Percentiles rank a stretch among this genome's conserved stretches.
Evolutionary conservation across 2,329 filamentous ascomycete species (phyloP).

Genomic region (Biscogniauxia marginata): DNA sequence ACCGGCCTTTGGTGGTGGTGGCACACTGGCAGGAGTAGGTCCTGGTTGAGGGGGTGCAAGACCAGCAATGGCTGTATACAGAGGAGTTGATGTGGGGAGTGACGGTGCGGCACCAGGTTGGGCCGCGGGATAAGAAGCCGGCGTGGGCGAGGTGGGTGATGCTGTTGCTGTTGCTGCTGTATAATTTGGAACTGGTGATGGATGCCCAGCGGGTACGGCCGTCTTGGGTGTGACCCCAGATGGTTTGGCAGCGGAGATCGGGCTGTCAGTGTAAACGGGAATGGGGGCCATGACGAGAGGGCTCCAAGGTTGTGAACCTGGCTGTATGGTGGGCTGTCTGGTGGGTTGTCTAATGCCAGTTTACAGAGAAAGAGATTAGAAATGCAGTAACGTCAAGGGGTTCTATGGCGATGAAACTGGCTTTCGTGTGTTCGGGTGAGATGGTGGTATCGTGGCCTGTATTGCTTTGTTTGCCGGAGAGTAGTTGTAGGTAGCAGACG

Average conservation of each 20-base stretch:
- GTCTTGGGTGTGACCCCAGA: slow-evolving; percentile 35
- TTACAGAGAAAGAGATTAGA: not conserved
- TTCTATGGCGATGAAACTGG: too few relatives aligned
- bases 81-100: slow-evolving; percentile 44
- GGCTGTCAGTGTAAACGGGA: slow-evolving; percentile 57
- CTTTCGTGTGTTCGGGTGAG: not conserved
- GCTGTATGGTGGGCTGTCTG: not conserved
- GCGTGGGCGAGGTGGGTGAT: slow-evolving; percentile 32
- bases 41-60: slow-evolving; percentile 59
- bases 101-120: slow-evolving; percentile 47
- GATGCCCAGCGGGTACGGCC: slow-evolving; percentile 8
- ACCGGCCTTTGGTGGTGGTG: slow-evolving; percentile 52
- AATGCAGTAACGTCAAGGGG: too few relatives aligned
- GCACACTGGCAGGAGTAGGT: slow-evolving; percentile 47
- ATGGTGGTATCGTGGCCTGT: too few relatives aligned
- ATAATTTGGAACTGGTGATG: slow-evolving; percentile 14
- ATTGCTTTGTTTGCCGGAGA: too few relatives aligned
- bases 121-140: slow-evolving; percentile 39
- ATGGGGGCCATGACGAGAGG: slow-evolving; percentile 56
- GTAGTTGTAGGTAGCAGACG: too few relatives aligned
- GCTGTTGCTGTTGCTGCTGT: slow-evolving; percentile 24
- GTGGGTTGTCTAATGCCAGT: not conserved
- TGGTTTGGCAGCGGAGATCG: slow-evolving; percentile 55
- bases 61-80: slow-evolving; percentile 32
- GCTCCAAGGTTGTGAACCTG: not conserved